A percentile compares a stretch with the other conserved stretches of the same genome.
These are phyloP conservation scores for Kurtzmaniella cleridarum DNA, from an alignment of 805 yeast species.

Conservation along the genomic window DNA sequence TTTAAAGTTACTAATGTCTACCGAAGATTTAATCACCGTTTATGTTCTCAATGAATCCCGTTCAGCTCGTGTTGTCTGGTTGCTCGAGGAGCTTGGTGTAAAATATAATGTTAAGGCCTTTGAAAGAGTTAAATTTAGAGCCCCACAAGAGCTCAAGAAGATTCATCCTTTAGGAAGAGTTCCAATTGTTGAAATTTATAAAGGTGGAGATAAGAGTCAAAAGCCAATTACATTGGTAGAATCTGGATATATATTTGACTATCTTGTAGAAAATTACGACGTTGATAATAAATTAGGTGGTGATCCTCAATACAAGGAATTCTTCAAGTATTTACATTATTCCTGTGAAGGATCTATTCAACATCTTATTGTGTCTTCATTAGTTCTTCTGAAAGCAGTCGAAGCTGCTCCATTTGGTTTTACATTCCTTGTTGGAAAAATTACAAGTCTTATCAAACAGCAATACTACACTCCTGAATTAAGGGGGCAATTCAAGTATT, in stretches of 20 bases:
- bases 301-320: constrained; percentile 30
- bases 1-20: too few species aligned
- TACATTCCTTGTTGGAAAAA: constrained; percentile 14
- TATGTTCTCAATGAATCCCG: constrained; percentile 26
- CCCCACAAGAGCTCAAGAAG: constrained; percentile 25
- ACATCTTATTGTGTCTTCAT: constrained; percentile 35
- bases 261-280: constrained; percentile 49
- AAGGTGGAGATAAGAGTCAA: constrained; percentile 14
- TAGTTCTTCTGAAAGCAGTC: constrained; percentile 5
- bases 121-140: constrained; percentile 19
- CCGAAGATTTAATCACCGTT: background rate
- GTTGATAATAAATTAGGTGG: constrained; percentile 32
- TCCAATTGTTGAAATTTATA: constrained; percentile 24
- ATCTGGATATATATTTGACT: constrained; percentile 54
- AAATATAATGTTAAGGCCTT: constrained; percentile 29
- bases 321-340: constrained; percentile 48
- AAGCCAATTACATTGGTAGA: constrained; percentile 39
- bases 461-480: constrained; percentile 21
- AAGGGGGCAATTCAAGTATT: constrained; percentile 17
- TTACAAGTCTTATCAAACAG: constrained; percentile 19
- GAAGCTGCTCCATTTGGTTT: constrained; percentile 19
- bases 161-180: constrained; percentile 34
- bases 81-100: constrained; percentile 29
- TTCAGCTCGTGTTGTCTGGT: constrained; percentile 33
- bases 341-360: constrained; percentile 62